phyloP scores from a whole-genome alignment of 2,329 filamentous ascomycete species.

The Chrysoporthe deuterocubensis region DNA sequence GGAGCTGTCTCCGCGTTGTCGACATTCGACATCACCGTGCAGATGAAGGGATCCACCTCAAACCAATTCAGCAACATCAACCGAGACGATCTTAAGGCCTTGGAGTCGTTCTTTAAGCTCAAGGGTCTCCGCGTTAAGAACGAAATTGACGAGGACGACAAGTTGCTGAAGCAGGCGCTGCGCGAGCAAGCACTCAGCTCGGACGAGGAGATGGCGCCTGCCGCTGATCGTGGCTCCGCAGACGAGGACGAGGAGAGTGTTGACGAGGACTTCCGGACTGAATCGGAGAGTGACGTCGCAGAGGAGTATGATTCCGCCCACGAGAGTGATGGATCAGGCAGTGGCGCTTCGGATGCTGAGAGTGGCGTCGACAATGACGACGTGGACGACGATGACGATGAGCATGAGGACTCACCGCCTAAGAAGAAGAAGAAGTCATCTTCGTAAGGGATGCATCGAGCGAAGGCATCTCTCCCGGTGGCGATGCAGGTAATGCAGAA shows the following conservation, averaged over 20 bases:
- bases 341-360: slow-evolving; percentile 64
- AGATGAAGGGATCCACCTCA: slow-evolving; percentile 86
- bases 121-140: slow-evolving; percentile 97
- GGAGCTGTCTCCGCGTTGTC: slow-evolving; percentile 91
- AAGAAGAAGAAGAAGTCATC: slow-evolving; percentile 50
- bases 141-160: slow-evolving; percentile 94
- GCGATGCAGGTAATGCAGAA: not conserved
- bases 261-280: slow-evolving; percentile 93
- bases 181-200: slow-evolving; percentile 83
- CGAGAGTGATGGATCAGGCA: slow-evolving; percentile 78
- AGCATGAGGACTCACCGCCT: slow-evolving; percentile 40
- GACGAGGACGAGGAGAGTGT: slow-evolving; percentile 96
- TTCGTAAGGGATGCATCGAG: slow-evolving; percentile 23
- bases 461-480: slow-evolving; percentile 8
- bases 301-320: slow-evolving; percentile 95
- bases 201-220: slow-evolving; percentile 73
- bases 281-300: slow-evolving; percentile 91
- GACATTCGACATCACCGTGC: slow-evolving; percentile 96
- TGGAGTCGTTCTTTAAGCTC: slow-evolving; percentile 97
- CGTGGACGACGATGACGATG: slow-evolving; percentile 47
- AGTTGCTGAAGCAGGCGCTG: slow-evolving; percentile 77
- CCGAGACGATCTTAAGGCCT: slow-evolving; percentile 91
- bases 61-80: slow-evolving; percentile 99
- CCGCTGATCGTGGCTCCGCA: slow-evolving; percentile 82
- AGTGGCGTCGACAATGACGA: slow-evolving; percentile 57